These are phyloP conservation scores for Calycina marina DNA, from an alignment of 2,329 filamentous ascomycete genomes.

Conservation along the genomic window DNA sequence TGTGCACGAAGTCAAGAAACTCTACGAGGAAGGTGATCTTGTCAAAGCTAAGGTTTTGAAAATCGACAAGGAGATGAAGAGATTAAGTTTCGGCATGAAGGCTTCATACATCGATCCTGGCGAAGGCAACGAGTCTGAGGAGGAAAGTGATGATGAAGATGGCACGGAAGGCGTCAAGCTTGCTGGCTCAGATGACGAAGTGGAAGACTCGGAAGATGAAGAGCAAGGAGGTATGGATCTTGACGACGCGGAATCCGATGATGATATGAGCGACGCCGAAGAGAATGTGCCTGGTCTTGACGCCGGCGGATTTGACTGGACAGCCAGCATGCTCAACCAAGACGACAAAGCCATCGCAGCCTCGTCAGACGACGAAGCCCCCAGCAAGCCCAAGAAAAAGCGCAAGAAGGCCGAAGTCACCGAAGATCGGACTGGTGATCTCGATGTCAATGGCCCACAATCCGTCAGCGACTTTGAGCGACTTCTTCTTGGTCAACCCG, in stretches of 20 bases:
- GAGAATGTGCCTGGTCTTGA: constrained; percentile 39
- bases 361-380: constrained; percentile 28
- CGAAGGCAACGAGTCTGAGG: constrained; percentile 35
- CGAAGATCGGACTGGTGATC: constrained; percentile 79
- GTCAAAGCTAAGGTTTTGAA: constrained; percentile 85
- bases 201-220: constrained; percentile 29
- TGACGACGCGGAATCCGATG: constrained; percentile 23
- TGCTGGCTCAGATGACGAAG: constrained; percentile 30
- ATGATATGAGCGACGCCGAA: constrained; percentile 22
- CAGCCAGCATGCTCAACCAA: constrained; percentile 49
- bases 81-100: constrained; percentile 83
- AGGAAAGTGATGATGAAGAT: constrained; percentile 32
- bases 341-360: constrained; percentile 29
- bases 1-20: constrained; percentile 70
- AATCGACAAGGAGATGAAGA: constrained; percentile 58
- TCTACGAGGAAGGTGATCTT: constrained; percentile 81
- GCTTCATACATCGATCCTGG: constrained; percentile 72
- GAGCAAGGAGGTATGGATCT: constrained; percentile 23
- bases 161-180: constrained; percentile 28
- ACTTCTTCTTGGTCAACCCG: constrained; percentile 77
- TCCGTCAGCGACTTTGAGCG: constrained; percentile 88
- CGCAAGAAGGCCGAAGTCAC: constrained; percentile 63
- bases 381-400: constrained; percentile 52
- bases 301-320: constrained; percentile 78
- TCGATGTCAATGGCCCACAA: constrained; percentile 78